Conservation (phyloP, 2,329 filamentous ascomycete genomes). For the Diaporthe batatas region DNA sequence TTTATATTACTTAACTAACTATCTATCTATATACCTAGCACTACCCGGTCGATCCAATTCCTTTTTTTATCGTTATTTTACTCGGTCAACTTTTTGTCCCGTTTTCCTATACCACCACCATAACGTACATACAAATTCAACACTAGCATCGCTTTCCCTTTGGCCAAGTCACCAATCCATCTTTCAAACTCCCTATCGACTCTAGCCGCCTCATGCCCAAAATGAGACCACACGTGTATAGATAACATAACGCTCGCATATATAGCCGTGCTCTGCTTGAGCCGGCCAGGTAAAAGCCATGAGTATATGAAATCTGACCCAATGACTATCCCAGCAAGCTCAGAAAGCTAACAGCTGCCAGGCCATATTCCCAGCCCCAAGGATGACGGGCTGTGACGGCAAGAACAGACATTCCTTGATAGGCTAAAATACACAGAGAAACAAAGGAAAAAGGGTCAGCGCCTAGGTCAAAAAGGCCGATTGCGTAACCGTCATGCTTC, state of each 20-base stretch:
- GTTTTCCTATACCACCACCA: not conserved
- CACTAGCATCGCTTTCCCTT: too few relatives aligned
- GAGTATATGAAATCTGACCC: not conserved
- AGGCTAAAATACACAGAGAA: constrained; percentile 20
- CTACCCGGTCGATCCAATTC: not conserved
- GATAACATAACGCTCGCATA: not conserved
- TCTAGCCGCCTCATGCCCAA: not conserved
- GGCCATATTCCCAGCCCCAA: too few relatives aligned
- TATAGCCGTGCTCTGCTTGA: not conserved
- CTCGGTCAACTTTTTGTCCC: not conserved
- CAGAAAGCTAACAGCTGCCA: constrained; percentile 1
- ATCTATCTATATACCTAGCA: not conserved
- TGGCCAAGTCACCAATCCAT: not conserved
- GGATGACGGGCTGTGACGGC: not conserved
- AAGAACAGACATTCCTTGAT: not conserved
- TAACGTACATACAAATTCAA: constrained; percentile 7
- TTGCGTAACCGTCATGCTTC: not conserved
- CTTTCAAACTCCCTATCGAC: not conserved
- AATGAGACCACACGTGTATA: not conserved
- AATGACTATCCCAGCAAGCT: not conserved
- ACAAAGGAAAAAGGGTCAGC: not conserved
- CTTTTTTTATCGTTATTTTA: constrained; percentile 16
- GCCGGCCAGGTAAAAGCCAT: not conserved
- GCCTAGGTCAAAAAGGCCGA: not conserved
- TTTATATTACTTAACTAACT: not conserved